A percentile compares a stretch with the other conserved stretches of the same genome.
These are phyloP conservation scores for Carex kokanica DNA, from an alignment of 176 grass and related monocot genomes.

Conservation along the genomic window DNA sequence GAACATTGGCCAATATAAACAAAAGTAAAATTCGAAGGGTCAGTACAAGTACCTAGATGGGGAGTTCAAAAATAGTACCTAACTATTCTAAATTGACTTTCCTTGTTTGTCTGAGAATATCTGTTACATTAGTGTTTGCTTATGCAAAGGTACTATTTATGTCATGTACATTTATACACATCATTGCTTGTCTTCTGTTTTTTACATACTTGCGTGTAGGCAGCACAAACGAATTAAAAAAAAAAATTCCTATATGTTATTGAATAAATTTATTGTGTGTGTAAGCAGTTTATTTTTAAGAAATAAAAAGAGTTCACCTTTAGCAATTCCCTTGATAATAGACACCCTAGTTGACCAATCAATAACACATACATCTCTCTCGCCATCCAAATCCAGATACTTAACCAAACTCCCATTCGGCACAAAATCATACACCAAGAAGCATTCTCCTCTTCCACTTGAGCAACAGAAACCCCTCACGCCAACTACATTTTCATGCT, in stretches of 20 bases:
- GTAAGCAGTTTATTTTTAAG: neutral
- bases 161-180: neutral
- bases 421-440: conserved; percentile 83
- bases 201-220: neutral
- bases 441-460: conserved; percentile 77
- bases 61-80: neutral
- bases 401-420: conserved; percentile 65
- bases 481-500: conserved; percentile 69
- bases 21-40: neutral
- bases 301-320: conserved; percentile 55
- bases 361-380: conserved; percentile 30
- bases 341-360: conserved; percentile 78
- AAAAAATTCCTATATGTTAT: neutral
- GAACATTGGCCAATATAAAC: neutral
- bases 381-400: conserved; percentile 51
- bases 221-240: neutral
- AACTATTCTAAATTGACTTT: neutral
- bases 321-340: conserved; percentile 84
- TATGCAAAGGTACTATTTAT: neutral
- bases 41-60: neutral
- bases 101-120: neutral
- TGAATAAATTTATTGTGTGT: neutral
- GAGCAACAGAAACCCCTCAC: conserved; percentile 89
- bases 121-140: neutral
- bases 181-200: neutral